Percentiles rank a stretch among this genome's conserved stretches.
These are phyloP conservation scores for Inga laurina DNA, from an alignment of 306 rosid species.

Conservation along the genomic window DNA sequence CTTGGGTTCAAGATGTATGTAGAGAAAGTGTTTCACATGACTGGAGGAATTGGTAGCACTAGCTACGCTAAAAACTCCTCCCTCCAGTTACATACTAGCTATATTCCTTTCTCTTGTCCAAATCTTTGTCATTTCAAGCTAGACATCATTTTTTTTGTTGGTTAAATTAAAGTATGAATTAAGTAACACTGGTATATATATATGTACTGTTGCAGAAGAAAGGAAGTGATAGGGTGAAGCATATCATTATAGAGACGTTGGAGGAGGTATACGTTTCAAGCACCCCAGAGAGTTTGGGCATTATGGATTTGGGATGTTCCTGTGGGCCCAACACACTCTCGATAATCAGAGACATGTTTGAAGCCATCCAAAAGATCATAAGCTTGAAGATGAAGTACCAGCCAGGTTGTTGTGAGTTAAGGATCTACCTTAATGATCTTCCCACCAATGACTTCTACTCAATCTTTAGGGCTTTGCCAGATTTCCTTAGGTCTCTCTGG, in stretches of 20 bases:
- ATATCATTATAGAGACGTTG: slow-evolving; percentile 68
- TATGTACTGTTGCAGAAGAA: slow-evolving; percentile 52
- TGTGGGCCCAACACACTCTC: slow-evolving; percentile 89
- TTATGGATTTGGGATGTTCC: slow-evolving; percentile 94
- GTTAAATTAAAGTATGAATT: not conserved
- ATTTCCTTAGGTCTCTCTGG: slow-evolving; percentile 56
- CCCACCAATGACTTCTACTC: slow-evolving; percentile 97
- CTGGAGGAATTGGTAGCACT: slow-evolving; percentile 76
- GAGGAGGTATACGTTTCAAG: slow-evolving; percentile 58
- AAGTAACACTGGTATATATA: slow-evolving; percentile 35
- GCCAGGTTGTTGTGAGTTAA: slow-evolving; percentile 52
- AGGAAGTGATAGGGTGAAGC: slow-evolving; percentile 77
- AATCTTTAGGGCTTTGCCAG: slow-evolving; percentile 83
- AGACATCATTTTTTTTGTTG: not conserved
- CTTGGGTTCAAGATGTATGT: slow-evolving; percentile 59
- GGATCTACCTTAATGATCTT: slow-evolving; percentile 86
- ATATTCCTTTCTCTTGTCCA: not conserved
- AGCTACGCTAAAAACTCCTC: slow-evolving; percentile 92
- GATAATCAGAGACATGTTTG: slow-evolving; percentile 73
- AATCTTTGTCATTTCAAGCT: not conserved
- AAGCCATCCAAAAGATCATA: slow-evolving; percentile 47
- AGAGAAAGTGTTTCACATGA: slow-evolving; percentile 83
- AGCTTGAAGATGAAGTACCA: slow-evolving; percentile 44
- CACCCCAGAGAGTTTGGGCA: slow-evolving; percentile 72
- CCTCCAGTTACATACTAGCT: slow-evolving; percentile 53